These are phyloP conservation scores for Canavalia ensiformis DNA, from an alignment of 306 rosid genomes.

Conservation along the genomic window DNA sequence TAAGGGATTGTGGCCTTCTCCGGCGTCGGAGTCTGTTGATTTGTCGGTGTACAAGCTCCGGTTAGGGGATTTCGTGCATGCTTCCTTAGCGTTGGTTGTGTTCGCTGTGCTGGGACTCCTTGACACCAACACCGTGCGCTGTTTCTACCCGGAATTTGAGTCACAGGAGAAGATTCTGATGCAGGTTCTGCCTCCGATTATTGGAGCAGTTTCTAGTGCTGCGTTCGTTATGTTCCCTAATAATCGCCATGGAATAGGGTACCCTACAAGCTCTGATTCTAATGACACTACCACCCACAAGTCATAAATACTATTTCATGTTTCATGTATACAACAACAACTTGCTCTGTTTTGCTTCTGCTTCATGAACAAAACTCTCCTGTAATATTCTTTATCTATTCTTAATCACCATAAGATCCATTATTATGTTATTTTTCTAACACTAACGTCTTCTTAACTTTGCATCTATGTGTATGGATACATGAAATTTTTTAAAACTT, in stretches of 20 bases:
- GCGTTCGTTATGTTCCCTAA: slow-evolving; percentile 69
- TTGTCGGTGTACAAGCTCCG: slow-evolving; percentile 61
- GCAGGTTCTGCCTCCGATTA: slow-evolving; percentile 67
- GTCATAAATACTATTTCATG: not conserved
- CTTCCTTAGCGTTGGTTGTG: slow-evolving; percentile 56
- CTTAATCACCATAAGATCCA: too few relatives aligned
- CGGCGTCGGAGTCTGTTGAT: slow-evolving; percentile 51
- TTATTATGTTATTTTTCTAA: too few relatives aligned
- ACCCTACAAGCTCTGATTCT: slow-evolving; percentile 52
- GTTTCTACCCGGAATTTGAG: slow-evolving; percentile 69
- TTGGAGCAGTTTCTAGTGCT: slow-evolving; percentile 66
- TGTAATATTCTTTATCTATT: too few relatives aligned
- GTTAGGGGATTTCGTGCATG: slow-evolving; percentile 77
- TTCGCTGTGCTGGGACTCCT: slow-evolving; percentile 68
- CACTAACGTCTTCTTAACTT: too few relatives aligned
- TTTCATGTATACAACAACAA: not conserved
- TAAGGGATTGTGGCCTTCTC: slow-evolving; percentile 75
- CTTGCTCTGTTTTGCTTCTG: not conserved
- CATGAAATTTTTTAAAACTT: too few relatives aligned
- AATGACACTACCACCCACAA: slow-evolving; percentile 37
- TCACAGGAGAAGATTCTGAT: slow-evolving; percentile 53
- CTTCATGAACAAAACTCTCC: too few relatives aligned
- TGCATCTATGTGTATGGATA: too few relatives aligned
- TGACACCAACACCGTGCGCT: slow-evolving; percentile 63
- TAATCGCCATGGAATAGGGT: slow-evolving; percentile 86